Conservation (phyloP, 2,329 filamentous ascomycete species). For the Penicillium sp. region DNA sequence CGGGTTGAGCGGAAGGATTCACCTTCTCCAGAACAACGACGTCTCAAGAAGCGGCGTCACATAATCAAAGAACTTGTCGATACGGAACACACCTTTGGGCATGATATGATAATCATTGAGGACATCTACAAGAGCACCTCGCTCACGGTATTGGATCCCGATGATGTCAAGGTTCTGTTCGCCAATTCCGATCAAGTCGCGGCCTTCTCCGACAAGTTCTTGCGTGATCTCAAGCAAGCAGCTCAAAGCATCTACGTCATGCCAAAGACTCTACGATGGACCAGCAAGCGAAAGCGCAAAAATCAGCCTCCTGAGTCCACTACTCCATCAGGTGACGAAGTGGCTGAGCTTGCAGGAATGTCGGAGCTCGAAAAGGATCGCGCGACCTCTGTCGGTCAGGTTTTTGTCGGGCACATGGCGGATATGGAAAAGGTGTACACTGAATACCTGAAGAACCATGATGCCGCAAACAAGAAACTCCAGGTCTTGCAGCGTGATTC, state of each 20-base stretch:
- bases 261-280: constrained; percentile 47
- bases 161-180: constrained; percentile 84
- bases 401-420: constrained; percentile 48
- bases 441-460: constrained; percentile 57
- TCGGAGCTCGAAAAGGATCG: constrained; percentile 50
- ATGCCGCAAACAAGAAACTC: constrained; percentile 55
- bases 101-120: constrained; percentile 93
- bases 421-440: constrained; percentile 59
- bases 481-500: constrained; percentile 44
- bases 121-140: constrained; percentile 96
- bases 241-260: constrained; percentile 71
- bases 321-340: constrained; percentile 21
- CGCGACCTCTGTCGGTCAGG: constrained; percentile 50
- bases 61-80: constrained; percentile 87
- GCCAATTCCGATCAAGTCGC: constrained; percentile 88
- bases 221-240: constrained; percentile 70
- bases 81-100: constrained; percentile 81
- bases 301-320: constrained; percentile 22
- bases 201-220: constrained; percentile 70
- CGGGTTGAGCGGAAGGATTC: constrained; percentile 19
- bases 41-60: constrained; percentile 70
- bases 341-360: constrained; percentile 23
- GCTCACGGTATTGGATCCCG: constrained; percentile 65
- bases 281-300: constrained; percentile 43
- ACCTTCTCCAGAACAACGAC: constrained; percentile 37